Base-by-base conservation (phyloP, 495 filamentous ascomycete species). In the Aspergillus haitiensis region DNA sequence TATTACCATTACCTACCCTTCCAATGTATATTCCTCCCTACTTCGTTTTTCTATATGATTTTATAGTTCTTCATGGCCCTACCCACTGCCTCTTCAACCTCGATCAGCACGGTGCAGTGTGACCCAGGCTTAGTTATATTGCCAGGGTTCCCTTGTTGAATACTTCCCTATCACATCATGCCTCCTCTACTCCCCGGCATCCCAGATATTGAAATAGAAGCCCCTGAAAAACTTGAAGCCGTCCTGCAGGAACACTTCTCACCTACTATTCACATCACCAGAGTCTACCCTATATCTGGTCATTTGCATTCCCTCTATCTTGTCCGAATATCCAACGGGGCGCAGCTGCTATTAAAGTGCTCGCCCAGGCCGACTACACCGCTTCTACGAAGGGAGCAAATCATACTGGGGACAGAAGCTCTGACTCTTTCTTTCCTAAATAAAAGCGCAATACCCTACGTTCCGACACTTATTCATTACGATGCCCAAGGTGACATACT, bases 321-420 rank as follows among this genome's bases (percentile, higher is more conserved):
- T 1, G 64, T 88, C 7, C 74, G 66, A 39, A 78, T 87, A 34
- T 80, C 82, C 0, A 84, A 86, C 56, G 80, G 79, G 16, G 70
- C 70, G 34, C 72, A 73, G 37, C 63, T 87, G 31, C 63, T 87
- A 3, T 65, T 88, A 7, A 83, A 85, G 64, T 71, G 77, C 58
- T 74, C 77, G 16, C 85, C 85, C n/a, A 71, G 69, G 16, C 69
- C 74, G 37, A 75, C 73, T 21, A 80, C 78, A 3, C 75, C 78
- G 8, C 71, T 87, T 5, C 73, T 88, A 3, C 81, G 86, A 16
- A 81, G 85, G 52, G 86, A 88, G 66, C 73, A 80, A 31, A 70
- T 71, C 10, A 66, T 77, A 39, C 75, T 88, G 8, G 81, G 82
- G 44, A 81, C 79, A 5, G 86, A 88, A 74, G 82, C 83, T 16